These are phyloP conservation scores for Phytophthora constricta DNA, from an alignment of 352 stramenopile species.

Conservation along the genomic window DNA sequence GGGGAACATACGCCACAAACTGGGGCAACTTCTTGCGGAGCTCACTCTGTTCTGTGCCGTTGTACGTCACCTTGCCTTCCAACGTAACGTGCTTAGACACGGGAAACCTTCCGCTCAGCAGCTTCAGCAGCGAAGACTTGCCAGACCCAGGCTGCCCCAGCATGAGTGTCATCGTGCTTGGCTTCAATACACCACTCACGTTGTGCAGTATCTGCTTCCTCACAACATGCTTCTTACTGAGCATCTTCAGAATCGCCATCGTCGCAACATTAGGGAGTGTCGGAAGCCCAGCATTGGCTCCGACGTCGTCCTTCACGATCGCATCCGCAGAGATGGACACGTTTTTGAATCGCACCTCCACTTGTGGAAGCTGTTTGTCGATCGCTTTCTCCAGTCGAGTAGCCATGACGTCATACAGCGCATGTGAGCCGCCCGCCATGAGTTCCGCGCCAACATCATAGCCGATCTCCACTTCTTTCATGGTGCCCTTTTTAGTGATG, in stretches of 20 bases:
- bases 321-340: slow-evolving; percentile 18
- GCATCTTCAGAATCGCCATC: slow-evolving; percentile 16
- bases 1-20: slow-evolving; percentile 30
- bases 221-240: slow-evolving; percentile 15
- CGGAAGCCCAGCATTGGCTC: slow-evolving; percentile 19
- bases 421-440: slow-evolving; percentile 34
- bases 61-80: slow-evolving; percentile 25
- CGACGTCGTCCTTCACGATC: slow-evolving; percentile 20
- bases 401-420: slow-evolving; percentile 36
- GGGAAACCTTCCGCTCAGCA: slow-evolving; percentile 29
- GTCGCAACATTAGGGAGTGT: slow-evolving; percentile 31
- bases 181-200: slow-evolving; percentile 34
- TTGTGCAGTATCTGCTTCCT: slow-evolving; percentile 24
- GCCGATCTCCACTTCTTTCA: not conserved
- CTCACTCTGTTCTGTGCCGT: not conserved
- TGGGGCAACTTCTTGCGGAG: slow-evolving; percentile 25
- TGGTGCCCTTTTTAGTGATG: slow-evolving; percentile 3
- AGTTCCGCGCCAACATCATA: slow-evolving; percentile 18
- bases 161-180: slow-evolving; percentile 13
- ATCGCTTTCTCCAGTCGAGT: slow-evolving; percentile 34
- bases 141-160: slow-evolving; percentile 14
- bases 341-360: slow-evolving; percentile 28
- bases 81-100: slow-evolving; percentile 21
- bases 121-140: slow-evolving; percentile 30
- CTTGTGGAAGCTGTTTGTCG: slow-evolving; percentile 38